Percentiles rank a stretch among this genome's conserved stretches.
These are phyloP conservation scores for Ceratocystiopsis brevicomis DNA, from an alignment of 2,329 filamentous ascomycete genomes.

Conservation along the genomic window DNA sequence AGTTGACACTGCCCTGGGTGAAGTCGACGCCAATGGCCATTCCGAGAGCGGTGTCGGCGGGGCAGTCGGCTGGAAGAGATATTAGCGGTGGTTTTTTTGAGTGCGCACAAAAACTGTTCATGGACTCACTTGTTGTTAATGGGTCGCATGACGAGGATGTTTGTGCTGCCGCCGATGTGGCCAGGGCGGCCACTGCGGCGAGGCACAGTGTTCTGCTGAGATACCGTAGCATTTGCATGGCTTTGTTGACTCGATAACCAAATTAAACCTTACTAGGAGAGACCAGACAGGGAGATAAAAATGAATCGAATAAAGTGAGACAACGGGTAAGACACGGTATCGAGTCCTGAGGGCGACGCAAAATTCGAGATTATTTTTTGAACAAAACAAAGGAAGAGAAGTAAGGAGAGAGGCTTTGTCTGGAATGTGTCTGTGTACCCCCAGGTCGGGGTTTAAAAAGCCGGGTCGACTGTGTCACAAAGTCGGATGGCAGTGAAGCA, in stretches of 20 bases:
- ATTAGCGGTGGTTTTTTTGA: not conserved
- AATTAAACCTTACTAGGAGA: conserved; percentile 2
- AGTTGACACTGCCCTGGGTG: conserved; percentile 54
- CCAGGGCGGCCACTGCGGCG: conserved; percentile 4
- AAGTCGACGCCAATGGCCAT: conserved; percentile 75
- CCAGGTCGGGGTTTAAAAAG: no score
- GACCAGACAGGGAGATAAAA: not conserved
- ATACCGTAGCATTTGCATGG: conserved; percentile 3
- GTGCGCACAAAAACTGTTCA: not conserved
- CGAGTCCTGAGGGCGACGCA: no score
- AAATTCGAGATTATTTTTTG: no score
- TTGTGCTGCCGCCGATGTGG: conserved; percentile 12
- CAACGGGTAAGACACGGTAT: not conserved
- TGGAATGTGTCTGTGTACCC: no score
- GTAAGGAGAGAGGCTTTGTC: no score
- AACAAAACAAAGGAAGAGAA: no score
- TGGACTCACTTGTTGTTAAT: conserved; percentile 4
- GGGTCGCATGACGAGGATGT: conserved; percentile 12
- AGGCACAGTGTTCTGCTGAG: not conserved
- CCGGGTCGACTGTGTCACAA: no score
- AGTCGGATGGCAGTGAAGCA: no score
- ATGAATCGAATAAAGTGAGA: not conserved
- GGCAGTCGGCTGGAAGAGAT: conserved; percentile 34
- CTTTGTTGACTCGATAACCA: conserved; percentile 9
- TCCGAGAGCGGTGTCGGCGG: conserved; percentile 61